phyloP scores from a whole-genome alignment of 352 stramenopile genomes.

The Pythium vanterpoolii region DNA sequence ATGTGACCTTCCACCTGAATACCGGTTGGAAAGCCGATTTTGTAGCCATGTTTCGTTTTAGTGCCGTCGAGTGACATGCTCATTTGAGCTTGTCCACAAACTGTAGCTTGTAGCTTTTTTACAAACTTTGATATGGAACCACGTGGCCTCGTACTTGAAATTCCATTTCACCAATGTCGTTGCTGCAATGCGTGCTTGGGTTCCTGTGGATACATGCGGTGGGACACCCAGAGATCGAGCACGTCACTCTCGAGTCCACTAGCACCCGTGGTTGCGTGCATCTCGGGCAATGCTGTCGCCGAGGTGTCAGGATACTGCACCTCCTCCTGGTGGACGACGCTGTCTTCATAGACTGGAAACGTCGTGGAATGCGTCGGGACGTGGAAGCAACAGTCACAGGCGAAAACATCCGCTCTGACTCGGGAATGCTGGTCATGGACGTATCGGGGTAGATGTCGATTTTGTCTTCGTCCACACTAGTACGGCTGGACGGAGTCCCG shows the following conservation, averaged over 20 bases:
- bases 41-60: no score
- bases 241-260: slow-evolving; percentile 4
- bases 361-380: neutral
- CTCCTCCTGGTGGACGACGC: neutral
- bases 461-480: no score
- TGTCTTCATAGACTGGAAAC: neutral
- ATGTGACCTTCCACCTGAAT: no score
- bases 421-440: neutral
- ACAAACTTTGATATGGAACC: no score
- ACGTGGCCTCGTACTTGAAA: slow-evolving; percentile 24
- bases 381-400: neutral
- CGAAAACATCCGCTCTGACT: slow-evolving; percentile 2
- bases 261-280: no score
- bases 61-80: no score
- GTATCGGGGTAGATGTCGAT: slow-evolving; percentile 11
- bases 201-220: slow-evolving; percentile 5
- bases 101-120: no score
- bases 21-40: no score
- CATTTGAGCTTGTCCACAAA: no score
- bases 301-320: neutral
- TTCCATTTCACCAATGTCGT: slow-evolving; percentile 23
- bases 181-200: slow-evolving; percentile 1
- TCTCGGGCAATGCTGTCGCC: no score
- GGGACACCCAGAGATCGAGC: slow-evolving; percentile 8
- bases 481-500: no score